phyloP scores from a whole-genome alignment of 192 early-diverging fungal genomes.

The Gryganskiella cystojenkinii region DNA sequence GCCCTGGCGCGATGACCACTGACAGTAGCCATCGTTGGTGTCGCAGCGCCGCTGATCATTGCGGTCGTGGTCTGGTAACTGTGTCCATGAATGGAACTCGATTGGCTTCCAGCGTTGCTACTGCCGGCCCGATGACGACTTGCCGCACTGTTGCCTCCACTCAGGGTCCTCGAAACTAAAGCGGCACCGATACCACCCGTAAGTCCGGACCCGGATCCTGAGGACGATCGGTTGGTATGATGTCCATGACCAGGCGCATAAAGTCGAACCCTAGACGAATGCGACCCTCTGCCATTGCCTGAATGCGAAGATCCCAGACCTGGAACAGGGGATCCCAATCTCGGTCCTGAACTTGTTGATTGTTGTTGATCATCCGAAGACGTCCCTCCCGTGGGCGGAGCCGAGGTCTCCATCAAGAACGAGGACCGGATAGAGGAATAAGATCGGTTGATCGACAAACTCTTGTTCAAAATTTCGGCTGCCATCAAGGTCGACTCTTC shows the following conservation, averaged over 20 bases:
- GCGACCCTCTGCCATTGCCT: neutral
- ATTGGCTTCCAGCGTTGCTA: conserved; percentile 36
- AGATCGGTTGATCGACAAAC: conserved; percentile 42
- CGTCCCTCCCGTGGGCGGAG: neutral
- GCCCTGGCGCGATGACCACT: conserved; percentile 31
- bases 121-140: conserved; percentile 21
- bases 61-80: too few species aligned
- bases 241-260: conserved; percentile 40
- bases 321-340: conserved; percentile 21
- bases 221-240: conserved; percentile 34
- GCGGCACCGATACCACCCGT: neutral
- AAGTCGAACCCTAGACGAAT: conserved; percentile 11
- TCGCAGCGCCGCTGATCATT: neutral
- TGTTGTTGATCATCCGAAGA: neutral
- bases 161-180: neutral
- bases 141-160: neutral
- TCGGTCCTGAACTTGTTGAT: neutral
- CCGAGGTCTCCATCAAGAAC: conserved; percentile 44
- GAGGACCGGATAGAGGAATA: conserved; percentile 51
- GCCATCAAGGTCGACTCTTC: conserved; percentile 50
- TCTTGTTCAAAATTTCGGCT: conserved; percentile 44
- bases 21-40: neutral
- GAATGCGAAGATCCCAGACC: conserved; percentile 4
- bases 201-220: conserved; percentile 33
- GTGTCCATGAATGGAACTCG: conserved; percentile 24